A percentile compares a stretch with the other conserved stretches of the same genome.
These are phyloP conservation scores for Penicillium oxalicum DNA, from an alignment of 2,329 filamentous ascomycete genomes.

Conservation along the genomic window DNA sequence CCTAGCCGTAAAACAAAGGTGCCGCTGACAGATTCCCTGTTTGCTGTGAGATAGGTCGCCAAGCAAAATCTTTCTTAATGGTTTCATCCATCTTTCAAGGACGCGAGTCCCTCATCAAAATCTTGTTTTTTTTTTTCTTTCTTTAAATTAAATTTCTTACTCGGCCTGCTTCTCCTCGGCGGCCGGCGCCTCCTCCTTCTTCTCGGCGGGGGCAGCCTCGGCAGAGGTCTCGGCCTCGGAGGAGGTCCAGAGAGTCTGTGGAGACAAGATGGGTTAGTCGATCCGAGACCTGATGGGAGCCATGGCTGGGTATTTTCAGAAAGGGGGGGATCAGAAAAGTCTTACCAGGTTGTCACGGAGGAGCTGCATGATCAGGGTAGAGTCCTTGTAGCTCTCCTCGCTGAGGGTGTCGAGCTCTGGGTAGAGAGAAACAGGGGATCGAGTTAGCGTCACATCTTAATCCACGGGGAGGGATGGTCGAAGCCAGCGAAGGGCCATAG, in stretches of 20 bases:
- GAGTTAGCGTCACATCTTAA: constrained; percentile 18
- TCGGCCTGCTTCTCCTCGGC: constrained; percentile 41
- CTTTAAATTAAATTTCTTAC: constrained; percentile 31
- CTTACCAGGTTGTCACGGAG: constrained; percentile 91
- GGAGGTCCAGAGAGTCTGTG: constrained; percentile 95
- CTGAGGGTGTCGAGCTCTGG: constrained; percentile 90
- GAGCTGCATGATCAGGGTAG: constrained; percentile 97
- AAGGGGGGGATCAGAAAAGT: constrained; percentile 8
- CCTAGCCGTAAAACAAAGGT: not conserved
- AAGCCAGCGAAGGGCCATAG: not conserved
- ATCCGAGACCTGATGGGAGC: not conserved
- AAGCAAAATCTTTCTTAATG: constrained; percentile 12
- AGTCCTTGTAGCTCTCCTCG: constrained; percentile 99
- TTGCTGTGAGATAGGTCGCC: constrained; percentile 9
- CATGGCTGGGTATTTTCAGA: not conserved
- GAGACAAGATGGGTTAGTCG: constrained; percentile 22
- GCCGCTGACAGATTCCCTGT: constrained; percentile 4
- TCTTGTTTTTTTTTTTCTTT: constrained; percentile 22
- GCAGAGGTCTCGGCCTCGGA: constrained; percentile 86
- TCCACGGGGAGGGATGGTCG: not conserved
- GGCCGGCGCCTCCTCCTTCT: constrained; percentile 40
- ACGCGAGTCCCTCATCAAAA: constrained; percentile 30
- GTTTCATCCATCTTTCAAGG: constrained; percentile 18
- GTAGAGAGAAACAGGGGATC: not conserved
- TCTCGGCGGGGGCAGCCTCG: constrained; percentile 39